Evolutionary conservation across 306 rosid species (phyloP), one percentile per base, ranked within the genome.

Genomic region (Vigna nakashimae): DNA sequence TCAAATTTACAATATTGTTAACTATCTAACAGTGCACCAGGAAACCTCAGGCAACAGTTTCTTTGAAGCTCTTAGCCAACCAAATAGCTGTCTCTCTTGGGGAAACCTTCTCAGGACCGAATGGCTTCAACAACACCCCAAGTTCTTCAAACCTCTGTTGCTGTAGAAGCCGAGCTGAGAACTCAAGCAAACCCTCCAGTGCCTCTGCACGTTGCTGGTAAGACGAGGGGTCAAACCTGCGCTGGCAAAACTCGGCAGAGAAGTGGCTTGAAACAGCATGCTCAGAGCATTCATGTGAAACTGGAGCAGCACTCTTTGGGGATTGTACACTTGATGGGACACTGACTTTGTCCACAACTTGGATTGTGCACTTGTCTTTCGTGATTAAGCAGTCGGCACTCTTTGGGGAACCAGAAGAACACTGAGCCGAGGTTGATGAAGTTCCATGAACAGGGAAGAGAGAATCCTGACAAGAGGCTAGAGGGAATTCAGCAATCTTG

Each of bases 11-110:
- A 78, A 7, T 50, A 3, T 16, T 15, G 63, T 69, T 38, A 78
- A 38, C 60, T 66, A 63, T 53, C 71, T 13, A 40, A 26, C 64
- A 64, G 60, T 34, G 53, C 42, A 70, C 17, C 48, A 70, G 57
- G 69, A 59, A 83, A 50, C 79, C 76, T 82, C 66, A 82, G 63
- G 64, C 82, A 51, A 18, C 74, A 43, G 84, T 71, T 79, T 91
- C 91, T 82, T 92, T 95, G 79, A 95, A 84, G 91, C 98, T 95
- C 86, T 92, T 92, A 1, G 97, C 82, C 91, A 95, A 85, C 98
- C 98, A 95, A 68, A 95, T 95, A 26, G 98, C 98, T 64, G 98
- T 95, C 85, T 95, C 98, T 68, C 98, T 91, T 0, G 98, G 96
- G 76, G 97, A 92, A 72, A 91, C 98, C 88, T 91, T 95, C 74